phyloP scores from a whole-genome alignment of 306 rosid genomes.

The Luffa acutangula region DNA sequence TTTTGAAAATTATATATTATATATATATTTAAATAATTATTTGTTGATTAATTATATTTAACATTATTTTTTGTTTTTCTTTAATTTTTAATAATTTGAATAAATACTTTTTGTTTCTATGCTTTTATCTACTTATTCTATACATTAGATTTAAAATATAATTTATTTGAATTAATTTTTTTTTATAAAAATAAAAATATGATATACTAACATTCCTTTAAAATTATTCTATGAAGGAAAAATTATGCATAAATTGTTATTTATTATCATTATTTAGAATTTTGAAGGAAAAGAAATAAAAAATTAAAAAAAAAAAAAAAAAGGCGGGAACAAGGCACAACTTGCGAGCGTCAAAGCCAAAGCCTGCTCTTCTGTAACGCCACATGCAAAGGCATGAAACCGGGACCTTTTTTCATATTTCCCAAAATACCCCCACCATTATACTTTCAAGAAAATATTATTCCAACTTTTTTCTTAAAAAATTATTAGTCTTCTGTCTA shows the following conservation, averaged over 20 bases:
- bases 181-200: too few relatives aligned
- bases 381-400: conserved; percentile 50
- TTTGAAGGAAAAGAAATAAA: conserved; percentile 16
- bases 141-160: neutral
- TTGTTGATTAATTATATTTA: neutral
- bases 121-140: neutral
- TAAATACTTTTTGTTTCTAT: too few relatives aligned
- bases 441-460: neutral
- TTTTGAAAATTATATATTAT: neutral
- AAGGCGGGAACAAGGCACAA: conserved; percentile 35
- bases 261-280: neutral
- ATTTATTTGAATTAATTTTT: neutral
- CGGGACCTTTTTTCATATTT: conserved; percentile 25
- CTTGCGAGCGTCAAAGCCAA: conserved; percentile 46
- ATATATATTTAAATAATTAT: too few relatives aligned
- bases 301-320: conserved; percentile 6
- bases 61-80: neutral
- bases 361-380: conserved; percentile 66
- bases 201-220: too few relatives aligned
- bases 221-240: too few relatives aligned
- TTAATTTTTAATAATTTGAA: too few relatives aligned
- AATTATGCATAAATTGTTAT: too few relatives aligned
- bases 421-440: conserved; percentile 23
- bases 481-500: too few relatives aligned
- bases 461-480: neutral